These are phyloP conservation scores for Dioszegia hungarica DNA, from an alignment of 768 basidiomycete species.

Conservation along the genomic window DNA sequence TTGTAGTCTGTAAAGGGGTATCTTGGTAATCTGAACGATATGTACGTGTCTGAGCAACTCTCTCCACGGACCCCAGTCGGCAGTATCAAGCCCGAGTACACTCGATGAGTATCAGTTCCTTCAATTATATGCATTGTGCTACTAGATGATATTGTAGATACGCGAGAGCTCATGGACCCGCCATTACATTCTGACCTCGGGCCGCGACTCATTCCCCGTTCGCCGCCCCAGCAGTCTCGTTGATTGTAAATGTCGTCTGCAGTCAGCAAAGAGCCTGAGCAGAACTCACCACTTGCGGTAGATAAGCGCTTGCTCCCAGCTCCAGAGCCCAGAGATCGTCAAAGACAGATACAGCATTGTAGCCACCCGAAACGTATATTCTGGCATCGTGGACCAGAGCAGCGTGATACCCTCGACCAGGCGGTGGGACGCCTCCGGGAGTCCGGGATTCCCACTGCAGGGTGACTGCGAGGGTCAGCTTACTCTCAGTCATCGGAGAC, in stretches of 20 bases:
- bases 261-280: neutral
- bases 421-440: constrained; percentile 64
- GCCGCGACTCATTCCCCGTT: too few relatives aligned
- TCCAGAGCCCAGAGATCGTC: constrained; percentile 84
- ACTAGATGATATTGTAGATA: too few relatives aligned
- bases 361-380: constrained; percentile 79
- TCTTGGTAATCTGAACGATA: too few relatives aligned
- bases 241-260: constrained; percentile 11
- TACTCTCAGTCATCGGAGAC: neutral
- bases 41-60: too few relatives aligned
- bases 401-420: constrained; percentile 77
- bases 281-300: constrained; percentile 64
- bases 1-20: too few relatives aligned
- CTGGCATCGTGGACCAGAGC: constrained; percentile 76
- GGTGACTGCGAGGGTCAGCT: too few relatives aligned
- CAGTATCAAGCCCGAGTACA: too few relatives aligned
- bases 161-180: too few relatives aligned
- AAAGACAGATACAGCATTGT: constrained; percentile 58
- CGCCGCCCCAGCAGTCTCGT: constrained; percentile 5
- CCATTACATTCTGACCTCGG: too few relatives aligned
- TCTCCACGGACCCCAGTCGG: too few relatives aligned
- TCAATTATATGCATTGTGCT: too few relatives aligned
- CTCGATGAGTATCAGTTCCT: too few relatives aligned
- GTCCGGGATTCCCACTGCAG: constrained; percentile 74
- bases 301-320: constrained; percentile 77